Evolutionary conservation across 1,284 basidiomycete species (phyloP), one percentile per base, ranked within the genome.

Genomic region (Ceratobasidium sp.): DNA sequence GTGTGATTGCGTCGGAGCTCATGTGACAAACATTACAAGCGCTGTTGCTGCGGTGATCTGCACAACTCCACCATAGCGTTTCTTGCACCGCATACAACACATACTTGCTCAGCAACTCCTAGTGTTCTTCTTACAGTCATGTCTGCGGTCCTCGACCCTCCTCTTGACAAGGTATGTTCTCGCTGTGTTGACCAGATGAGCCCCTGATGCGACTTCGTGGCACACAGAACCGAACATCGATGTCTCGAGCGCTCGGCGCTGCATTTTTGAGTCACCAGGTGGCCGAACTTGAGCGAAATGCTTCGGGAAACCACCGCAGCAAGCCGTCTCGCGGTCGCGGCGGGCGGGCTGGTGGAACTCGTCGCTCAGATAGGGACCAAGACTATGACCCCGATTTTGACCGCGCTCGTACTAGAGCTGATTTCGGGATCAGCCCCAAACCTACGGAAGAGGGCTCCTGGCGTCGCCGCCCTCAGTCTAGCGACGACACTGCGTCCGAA

Each of bases 221-320:
- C 63, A 66, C 29, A 31, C 56, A 72, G 69, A 72, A 72, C 27
- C 54, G 69, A 51, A 72, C 69, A 17, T 72, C 69, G 29, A 91
- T 94, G 91, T 93, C 93, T 74, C 88, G 90, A 76, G 92, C 93
- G 0, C 87, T 94, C 48, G 93, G 93, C 22, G 92, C 93, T 44
- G 93, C 93, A 2, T 94, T 94, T 82, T 86, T 94, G 72, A 91
- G 87, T 78, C 92, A 94, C 78, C 91, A 94, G 79, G 93, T 94
- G 53, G 91, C 93, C 78, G 91, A 93, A 79, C 88, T 94, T 73
- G 93, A 93, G 84, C 91, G 91, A 81, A 85, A 89, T 0, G 90
- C 92, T n/a, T 72, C 29, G 41, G 62, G 41, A 36, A 41, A 41
- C 11, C 48, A 36, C 51, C 47, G 36, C 17, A 44, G 41, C 31